Evolutionary conservation across 106 monocot species (phyloP).

Genomic region (Cymbidium sinense): DNA sequence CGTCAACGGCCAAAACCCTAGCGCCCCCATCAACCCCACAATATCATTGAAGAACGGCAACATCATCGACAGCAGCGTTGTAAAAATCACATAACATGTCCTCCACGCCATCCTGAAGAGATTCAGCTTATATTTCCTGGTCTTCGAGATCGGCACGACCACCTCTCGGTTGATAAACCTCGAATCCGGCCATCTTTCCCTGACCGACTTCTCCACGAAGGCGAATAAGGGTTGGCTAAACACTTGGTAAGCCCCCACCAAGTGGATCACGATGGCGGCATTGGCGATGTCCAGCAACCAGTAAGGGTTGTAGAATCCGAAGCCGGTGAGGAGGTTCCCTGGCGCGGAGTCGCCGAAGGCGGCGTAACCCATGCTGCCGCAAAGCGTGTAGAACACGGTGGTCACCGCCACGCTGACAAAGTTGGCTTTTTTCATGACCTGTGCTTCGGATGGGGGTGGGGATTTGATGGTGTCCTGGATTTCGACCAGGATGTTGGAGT

Average conservation of each 20-base stretch:
- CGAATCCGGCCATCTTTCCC: conserved; percentile 23
- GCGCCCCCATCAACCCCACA: conserved; percentile 62
- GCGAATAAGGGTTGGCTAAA: conserved; percentile 47
- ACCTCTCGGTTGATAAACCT: conserved; percentile 27
- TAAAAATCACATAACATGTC: conserved; percentile 40
- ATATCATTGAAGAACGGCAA: conserved; percentile 88
- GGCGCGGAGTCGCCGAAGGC: conserved; percentile 82
- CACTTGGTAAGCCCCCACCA: conserved; percentile 45
- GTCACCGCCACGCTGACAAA: conserved; percentile 49
- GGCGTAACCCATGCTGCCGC: conserved; percentile 83
- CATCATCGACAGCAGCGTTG: conserved; percentile 68
- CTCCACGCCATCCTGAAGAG: conserved; percentile 58
- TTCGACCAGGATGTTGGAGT: conserved; percentile 55
- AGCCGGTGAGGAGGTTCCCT: conserved; percentile 44
- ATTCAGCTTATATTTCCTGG: conserved; percentile 29
- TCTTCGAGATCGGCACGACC: not conserved
- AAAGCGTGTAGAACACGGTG: conserved; percentile 71
- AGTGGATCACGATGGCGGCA: conserved; percentile 40
- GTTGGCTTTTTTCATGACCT: conserved; percentile 70
- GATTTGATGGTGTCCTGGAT: conserved; percentile 79
- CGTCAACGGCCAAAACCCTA: conserved; percentile 78
- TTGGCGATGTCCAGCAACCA: conserved; percentile 24
- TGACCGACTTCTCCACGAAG: conserved; percentile 45
- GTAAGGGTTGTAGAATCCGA: conserved; percentile 52
- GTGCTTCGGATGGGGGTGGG: conserved; percentile 59